Conservation (phyloP, 2,329 filamentous ascomycete species). For the Cladobotryum protrusum region DNA sequence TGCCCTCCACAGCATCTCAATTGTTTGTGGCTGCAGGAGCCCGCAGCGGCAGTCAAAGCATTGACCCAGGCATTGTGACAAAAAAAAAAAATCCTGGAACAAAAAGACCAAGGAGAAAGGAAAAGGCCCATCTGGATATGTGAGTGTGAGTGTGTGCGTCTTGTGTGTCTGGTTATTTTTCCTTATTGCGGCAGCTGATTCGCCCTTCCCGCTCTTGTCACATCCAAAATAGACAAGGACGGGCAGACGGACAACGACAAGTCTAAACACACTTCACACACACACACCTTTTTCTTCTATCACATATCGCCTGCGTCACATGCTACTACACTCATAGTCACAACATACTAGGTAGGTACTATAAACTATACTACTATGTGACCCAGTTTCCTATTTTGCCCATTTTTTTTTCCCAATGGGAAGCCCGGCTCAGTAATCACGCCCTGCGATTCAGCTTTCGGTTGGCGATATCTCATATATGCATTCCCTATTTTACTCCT, state of each 20-base stretch:
- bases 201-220: background rate
- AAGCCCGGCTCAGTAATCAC: background rate
- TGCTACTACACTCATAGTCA: background rate
- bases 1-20: too few species aligned
- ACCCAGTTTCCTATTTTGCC: too few species aligned
- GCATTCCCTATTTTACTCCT: too few species aligned
- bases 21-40: background rate
- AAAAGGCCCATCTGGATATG: too few species aligned
- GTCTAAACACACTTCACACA: too few species aligned
- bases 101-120: too few species aligned
- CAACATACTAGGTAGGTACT: background rate
- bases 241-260: too few species aligned
- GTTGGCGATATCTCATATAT: too few species aligned
- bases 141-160: too few species aligned
- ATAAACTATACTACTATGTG: too few species aligned
- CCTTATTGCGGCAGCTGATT: background rate
- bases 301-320: slow-evolving; percentile 5
- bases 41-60: slow-evolving; percentile 3
- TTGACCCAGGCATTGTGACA: background rate
- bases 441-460: background rate
- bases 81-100: too few species aligned
- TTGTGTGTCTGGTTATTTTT: too few species aligned
- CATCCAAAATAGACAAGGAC: slow-evolving; percentile 1
- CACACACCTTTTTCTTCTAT: background rate
- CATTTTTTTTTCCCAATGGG: background rate